Percentiles rank a stretch among this genome's conserved stretches.
These are phyloP conservation scores for Helotiales sp. DNA, from an alignment of 2,329 filamentous ascomycete species.

Conservation along the genomic window DNA sequence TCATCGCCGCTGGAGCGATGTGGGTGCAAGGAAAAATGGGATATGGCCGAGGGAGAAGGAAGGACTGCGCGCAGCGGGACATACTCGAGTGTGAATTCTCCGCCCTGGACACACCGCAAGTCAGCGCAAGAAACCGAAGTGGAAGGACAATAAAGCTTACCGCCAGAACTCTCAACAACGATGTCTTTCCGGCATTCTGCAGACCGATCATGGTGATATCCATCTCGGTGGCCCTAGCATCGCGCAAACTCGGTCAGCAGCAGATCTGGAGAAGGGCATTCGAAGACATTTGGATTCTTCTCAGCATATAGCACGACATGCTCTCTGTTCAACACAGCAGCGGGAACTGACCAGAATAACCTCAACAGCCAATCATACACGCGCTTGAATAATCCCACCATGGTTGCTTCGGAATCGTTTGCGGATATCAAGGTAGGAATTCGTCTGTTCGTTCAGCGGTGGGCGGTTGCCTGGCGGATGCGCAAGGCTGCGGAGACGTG, in stretches of 20 bases:
- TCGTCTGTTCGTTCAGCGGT: neutral
- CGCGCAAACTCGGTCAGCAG: conserved; percentile 18
- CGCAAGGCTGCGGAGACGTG: conserved; percentile 28
- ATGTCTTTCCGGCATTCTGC: conserved; percentile 98
- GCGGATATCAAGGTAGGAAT: conserved; percentile 1
- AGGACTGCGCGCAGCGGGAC: conserved; percentile 39
- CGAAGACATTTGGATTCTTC: neutral
- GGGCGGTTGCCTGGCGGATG: conserved; percentile 23
- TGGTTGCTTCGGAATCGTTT: conserved; percentile 44
- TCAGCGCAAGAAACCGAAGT: conserved; percentile 36
- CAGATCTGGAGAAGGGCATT: neutral
- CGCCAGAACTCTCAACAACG: conserved; percentile 86
- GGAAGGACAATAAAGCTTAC: conserved; percentile 58
- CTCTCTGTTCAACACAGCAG: conserved; percentile 12
- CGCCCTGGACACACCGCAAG: conserved; percentile 62
- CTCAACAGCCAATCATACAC: conserved; percentile 98
- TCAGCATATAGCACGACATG: conserved; percentile 13
- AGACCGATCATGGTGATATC: conserved; percentile 99
- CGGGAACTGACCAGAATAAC: conserved; percentile 83
- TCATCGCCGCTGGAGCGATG: neutral
- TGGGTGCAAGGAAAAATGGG: neutral
- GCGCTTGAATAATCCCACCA: conserved; percentile 89
- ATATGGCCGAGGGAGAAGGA: neutral
- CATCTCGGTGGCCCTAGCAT: conserved; percentile 91
- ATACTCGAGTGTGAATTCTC: conserved; percentile 99